Conservation (phyloP, 768 basidiomycete genomes). For the Pholiota conissans region DNA sequence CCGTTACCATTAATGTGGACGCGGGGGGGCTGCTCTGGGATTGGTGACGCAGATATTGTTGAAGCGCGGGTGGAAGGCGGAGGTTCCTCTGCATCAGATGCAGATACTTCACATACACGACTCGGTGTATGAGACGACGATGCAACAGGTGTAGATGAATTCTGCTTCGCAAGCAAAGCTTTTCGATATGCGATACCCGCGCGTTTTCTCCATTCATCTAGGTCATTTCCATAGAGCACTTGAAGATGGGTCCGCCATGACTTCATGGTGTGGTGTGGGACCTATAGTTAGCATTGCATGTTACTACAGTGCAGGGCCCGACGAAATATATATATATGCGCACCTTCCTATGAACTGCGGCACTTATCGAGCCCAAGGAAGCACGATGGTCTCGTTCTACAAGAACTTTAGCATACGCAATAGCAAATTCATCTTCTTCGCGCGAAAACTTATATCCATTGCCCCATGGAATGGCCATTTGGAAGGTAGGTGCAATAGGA, state of each 20-base stretch:
- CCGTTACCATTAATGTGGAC: too few species aligned
- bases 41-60: background rate
- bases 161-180: slow-evolving; percentile 21
- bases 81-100: background rate
- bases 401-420: slow-evolving; percentile 43
- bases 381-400: slow-evolving; percentile 48
- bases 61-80: background rate
- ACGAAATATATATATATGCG: background rate
- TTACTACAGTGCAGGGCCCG: too few species aligned
- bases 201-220: slow-evolving; percentile 51
- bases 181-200: slow-evolving; percentile 55
- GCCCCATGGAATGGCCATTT: slow-evolving; percentile 18
- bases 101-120: slow-evolving; percentile 9
- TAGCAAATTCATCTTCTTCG: slow-evolving; percentile 49
- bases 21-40: background rate
- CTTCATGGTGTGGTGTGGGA: slow-evolving; percentile 53
- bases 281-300: too few species aligned
- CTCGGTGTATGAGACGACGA: background rate
- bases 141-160: background rate
- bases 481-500: slow-evolving; percentile 46
- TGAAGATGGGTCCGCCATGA: slow-evolving; percentile 53
- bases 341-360: slow-evolving; percentile 48
- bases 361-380: slow-evolving; percentile 34
- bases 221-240: slow-evolving; percentile 28
- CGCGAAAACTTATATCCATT: slow-evolving; percentile 47